Percentiles rank a stretch among this genome's conserved stretches.
These are phyloP conservation scores for Trichoderma semiorbis DNA, from an alignment of 2,329 filamentous ascomycete species.

Conservation along the genomic window DNA sequence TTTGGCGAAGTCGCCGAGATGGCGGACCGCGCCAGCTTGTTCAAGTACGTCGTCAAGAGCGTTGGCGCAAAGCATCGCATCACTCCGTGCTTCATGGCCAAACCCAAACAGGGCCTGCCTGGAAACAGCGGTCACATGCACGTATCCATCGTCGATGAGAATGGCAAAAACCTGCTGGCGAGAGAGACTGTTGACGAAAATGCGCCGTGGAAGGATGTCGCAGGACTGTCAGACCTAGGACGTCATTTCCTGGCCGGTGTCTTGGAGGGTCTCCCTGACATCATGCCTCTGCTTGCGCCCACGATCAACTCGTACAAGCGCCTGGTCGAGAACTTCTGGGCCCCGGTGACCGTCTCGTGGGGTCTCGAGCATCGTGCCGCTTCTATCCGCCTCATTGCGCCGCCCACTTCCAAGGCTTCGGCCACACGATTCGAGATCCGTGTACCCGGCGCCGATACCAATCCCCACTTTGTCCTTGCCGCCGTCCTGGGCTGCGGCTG, in stretches of 20 bases:
- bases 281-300: conserved; percentile 93
- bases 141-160: conserved; percentile 75
- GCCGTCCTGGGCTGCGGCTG: conserved; percentile 85
- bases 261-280: conserved; percentile 81
- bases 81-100: conserved; percentile 98
- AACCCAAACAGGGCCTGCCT: conserved; percentile 83
- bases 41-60: conserved; percentile 94
- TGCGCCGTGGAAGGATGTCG: conserved; percentile 70
- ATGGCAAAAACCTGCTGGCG: conserved; percentile 81
- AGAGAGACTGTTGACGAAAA: conserved; percentile 68
- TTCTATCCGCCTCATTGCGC: conserved; percentile 83
- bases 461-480: conserved; percentile 81
- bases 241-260: conserved; percentile 91
- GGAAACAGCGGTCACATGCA: conserved; percentile 97
- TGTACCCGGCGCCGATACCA: conserved; percentile 90
- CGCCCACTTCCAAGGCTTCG: conserved; percentile 77
- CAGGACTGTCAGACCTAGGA: conserved; percentile 79
- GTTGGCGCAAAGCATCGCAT: conserved; percentile 84
- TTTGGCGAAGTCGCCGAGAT: conserved; percentile 84
- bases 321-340: conserved; percentile 98
- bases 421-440: conserved; percentile 91
- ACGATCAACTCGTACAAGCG: conserved; percentile 98
- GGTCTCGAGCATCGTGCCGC: conserved; percentile 92
- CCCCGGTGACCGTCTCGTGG: conserved; percentile 96
- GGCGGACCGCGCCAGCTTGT: conserved; percentile 87